phyloP scores from a whole-genome alignment of 345 rosid genomes.

The Citrus medica region DNA sequence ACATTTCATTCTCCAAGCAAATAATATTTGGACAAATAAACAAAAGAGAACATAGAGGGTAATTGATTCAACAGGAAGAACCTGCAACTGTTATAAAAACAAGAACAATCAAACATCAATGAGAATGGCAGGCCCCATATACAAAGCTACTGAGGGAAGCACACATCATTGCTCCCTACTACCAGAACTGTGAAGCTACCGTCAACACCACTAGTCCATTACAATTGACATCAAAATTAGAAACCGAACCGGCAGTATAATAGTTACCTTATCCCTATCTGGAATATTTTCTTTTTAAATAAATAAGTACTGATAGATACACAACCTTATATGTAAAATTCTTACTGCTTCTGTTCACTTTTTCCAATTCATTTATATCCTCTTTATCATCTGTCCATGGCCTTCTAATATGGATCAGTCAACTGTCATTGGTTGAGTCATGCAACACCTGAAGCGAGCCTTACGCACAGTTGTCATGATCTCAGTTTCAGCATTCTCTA shows the following conservation, averaged over 20 bases:
- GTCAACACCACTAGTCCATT: background rate
- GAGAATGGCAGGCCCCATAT: conserved; percentile 21
- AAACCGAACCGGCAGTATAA: conserved; percentile 25
- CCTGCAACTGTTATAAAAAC: conserved; percentile 16
- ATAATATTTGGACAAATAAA: too few species aligned
- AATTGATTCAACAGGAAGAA: conserved; percentile 10
- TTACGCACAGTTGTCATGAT: conserved; percentile 45
- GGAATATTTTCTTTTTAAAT: background rate
- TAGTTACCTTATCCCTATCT: conserved; percentile 22
- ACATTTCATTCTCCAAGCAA: too few species aligned
- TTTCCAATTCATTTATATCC: conserved; percentile 22
- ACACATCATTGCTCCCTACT: conserved; percentile 20
- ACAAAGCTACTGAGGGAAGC: conserved; percentile 18
- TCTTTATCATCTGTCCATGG: background rate
- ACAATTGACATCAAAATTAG: conserved; percentile 13
- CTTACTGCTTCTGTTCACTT: conserved; percentile 29
- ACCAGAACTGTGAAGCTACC: conserved; percentile 13
- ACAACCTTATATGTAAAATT: conserved; percentile 41
- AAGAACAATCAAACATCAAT: conserved; percentile 19
- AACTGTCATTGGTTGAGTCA: conserved; percentile 43
- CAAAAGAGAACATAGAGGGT: too few species aligned
- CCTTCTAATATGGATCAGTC: conserved; percentile 7
- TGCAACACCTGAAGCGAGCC: conserved; percentile 53
- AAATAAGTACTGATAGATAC: conserved; percentile 11
- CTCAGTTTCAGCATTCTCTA: conserved; percentile 35